Base-by-base conservation (phyloP, 2,329 filamentous ascomycete genomes). In the Metarhizium anisopliae region DNA sequence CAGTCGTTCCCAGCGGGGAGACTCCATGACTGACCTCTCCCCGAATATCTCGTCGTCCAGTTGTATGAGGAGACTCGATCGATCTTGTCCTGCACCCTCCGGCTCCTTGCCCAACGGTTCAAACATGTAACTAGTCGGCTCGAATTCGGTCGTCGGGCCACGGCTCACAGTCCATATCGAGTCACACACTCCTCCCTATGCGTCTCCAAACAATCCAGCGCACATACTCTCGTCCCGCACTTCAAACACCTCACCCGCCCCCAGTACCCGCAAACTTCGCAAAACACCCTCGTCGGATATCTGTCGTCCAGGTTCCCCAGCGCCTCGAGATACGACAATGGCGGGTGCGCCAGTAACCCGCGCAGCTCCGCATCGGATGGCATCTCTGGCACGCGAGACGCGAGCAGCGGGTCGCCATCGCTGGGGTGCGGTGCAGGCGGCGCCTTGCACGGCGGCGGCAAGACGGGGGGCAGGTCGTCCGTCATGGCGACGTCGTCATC, bases 191-290 rank as follows among this genome's bases (percentile, higher is more conserved):
- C 87, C 68, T 89, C 86, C 54, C 84, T 79, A 68, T 93, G 89
- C 59, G 80, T 76, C 64, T 84, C 83, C 63, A 90, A 77, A 64
- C 89, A 92, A 57, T 89, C 85, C 61, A 92, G 69, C 43, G 87
- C 87, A 68, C 89, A 93, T n/a, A 89, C 84, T 63, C 85, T 78
- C 50, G 81, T 81, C n/a, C 87, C 87, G 70, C 89, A 93, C 73
- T 87, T 89, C 68, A 85, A 80, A 72, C 89, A 93, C 69, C 79
- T 81, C 50, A 90, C 84, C 45, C 84, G 75, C 2, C 88, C 89
- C 88, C 89, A 92, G 70, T 91, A 92, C 14, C 89, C 89, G 66
- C 89, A 93, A 36, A 90, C 83, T 66, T 86, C 86, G 70, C 89
- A 93, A 68, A 92, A 93, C 40, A 75, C 73, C 57, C 87, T 76